Percentiles rank a stretch among this genome's conserved stretches.
These are phyloP conservation scores for Dioscorea dumetorum DNA, from an alignment of 106 monocot species.

Conservation along the genomic window DNA sequence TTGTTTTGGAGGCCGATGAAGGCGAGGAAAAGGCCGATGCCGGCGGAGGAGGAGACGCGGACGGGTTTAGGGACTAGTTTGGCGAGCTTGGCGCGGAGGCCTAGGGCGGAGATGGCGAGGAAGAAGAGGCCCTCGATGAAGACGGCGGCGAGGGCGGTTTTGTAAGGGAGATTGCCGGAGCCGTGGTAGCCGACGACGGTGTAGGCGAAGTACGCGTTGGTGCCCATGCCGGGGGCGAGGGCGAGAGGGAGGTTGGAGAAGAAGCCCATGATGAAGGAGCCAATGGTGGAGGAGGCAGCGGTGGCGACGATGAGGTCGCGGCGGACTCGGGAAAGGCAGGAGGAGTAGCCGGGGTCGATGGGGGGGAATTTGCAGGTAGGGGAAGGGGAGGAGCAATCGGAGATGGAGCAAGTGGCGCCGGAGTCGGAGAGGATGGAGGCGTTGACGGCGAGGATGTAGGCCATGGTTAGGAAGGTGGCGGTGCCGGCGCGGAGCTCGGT, in stretches of 20 bases:
- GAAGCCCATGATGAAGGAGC: slow-evolving; percentile 34
- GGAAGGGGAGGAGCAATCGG: slow-evolving; percentile 16
- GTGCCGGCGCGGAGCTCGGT: slow-evolving; percentile 50
- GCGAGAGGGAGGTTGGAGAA: slow-evolving; percentile 37
- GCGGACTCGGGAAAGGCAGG: slow-evolving; percentile 27
- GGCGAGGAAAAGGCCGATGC: slow-evolving; percentile 38
- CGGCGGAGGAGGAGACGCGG: slow-evolving; percentile 28
- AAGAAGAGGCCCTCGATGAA: slow-evolving; percentile 40
- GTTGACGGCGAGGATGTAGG: slow-evolving; percentile 43
- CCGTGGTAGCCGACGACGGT: slow-evolving; percentile 45
- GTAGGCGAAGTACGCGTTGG: slow-evolving; percentile 45
- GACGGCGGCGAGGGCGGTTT: slow-evolving; percentile 29
- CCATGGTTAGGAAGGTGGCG: slow-evolving; percentile 39
- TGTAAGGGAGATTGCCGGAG: slow-evolving; percentile 27
- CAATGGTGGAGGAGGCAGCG: slow-evolving; percentile 28
- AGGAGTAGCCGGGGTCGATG: slow-evolving; percentile 32
- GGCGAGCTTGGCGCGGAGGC: slow-evolving; percentile 28
- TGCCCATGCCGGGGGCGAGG: slow-evolving; percentile 43
- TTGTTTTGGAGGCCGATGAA: slow-evolving; percentile 43
- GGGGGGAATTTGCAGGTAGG: slow-evolving; percentile 30
- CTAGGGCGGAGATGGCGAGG: slow-evolving; percentile 22
- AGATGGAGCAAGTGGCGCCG: slow-evolving; percentile 34
- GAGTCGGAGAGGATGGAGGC: slow-evolving; percentile 44
- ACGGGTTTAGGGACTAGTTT: slow-evolving; percentile 26
- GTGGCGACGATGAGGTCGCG: slow-evolving; percentile 48